Percentiles rank a stretch among this genome's conserved stretches.
These are phyloP conservation scores for Pseudogymnoascus sp. DNA, from an alignment of 2,329 filamentous ascomycete genomes.

Conservation along the genomic window DNA sequence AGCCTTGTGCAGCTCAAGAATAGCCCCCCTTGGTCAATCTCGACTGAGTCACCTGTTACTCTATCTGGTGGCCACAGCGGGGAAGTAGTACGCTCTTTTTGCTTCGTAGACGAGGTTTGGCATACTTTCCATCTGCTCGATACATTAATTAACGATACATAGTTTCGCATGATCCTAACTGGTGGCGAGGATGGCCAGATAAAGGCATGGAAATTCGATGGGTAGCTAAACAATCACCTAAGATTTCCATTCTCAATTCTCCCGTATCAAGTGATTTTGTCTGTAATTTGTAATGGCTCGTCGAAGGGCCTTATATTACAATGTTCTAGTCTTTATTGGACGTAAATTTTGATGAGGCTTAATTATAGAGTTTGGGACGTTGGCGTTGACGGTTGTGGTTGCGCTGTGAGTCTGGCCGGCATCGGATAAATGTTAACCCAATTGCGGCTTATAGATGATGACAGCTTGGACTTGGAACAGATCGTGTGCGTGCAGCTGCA, in stretches of 20 bases:
- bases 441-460: constrained; percentile 10
- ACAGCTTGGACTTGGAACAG: constrained; percentile 12
- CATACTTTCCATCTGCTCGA: constrained; percentile 14
- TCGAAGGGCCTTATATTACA: not conserved
- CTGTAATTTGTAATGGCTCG: not conserved
- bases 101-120: constrained; percentile 49
- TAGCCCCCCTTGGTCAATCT: constrained; percentile 43
- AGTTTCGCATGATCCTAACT: constrained; percentile 26
- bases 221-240: not conserved
- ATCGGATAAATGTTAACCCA: constrained; percentile 9
- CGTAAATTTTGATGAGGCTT: not conserved
- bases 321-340: not conserved
- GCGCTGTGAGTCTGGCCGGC: not conserved
- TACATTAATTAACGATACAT: constrained; percentile 22
- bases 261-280: not conserved
- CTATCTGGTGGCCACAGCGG: constrained; percentile 53
- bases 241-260: not conserved
- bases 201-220: constrained; percentile 29
- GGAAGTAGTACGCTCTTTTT: constrained; percentile 56
- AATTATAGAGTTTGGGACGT: not conserved
- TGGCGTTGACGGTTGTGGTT: not conserved
- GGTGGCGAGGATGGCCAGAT: constrained; percentile 34
- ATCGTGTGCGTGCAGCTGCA: constrained; percentile 3
- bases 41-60: constrained; percentile 47
- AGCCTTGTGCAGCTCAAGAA: constrained; percentile 50